Percentiles rank a stretch among this genome's conserved stretches.
Evolutionary conservation across 306 rosid species (phyloP).

Genomic region (Quercus aquifolioides): DNA sequence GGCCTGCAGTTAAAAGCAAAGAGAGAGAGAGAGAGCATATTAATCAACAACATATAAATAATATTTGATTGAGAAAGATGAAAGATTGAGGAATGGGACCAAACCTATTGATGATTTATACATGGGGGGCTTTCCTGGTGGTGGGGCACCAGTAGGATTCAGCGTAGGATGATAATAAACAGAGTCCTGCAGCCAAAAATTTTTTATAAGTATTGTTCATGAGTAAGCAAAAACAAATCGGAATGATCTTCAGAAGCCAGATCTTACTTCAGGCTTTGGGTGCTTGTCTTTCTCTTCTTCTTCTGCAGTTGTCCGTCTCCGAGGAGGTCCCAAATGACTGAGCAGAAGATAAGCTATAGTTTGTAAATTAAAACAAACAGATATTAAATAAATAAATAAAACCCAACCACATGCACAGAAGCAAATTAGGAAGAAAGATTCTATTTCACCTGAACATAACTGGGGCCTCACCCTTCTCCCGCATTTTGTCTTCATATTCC

Average conservation of each 20-base stretch:
- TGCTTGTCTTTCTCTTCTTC: slow-evolving; percentile 91
- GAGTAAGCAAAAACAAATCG: neutral
- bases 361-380: slow-evolving; percentile 31
- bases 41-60: slow-evolving; percentile 17
- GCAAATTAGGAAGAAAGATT: neutral
- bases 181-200: slow-evolving; percentile 55
- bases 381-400: slow-evolving; percentile 6
- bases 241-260: slow-evolving; percentile 15
- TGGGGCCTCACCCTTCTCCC: slow-evolving; percentile 93
- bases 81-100: slow-evolving; percentile 29
- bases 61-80: slow-evolving; percentile 3
- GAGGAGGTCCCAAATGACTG: slow-evolving; percentile 97
- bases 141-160: slow-evolving; percentile 99
- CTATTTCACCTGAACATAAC: slow-evolving; percentile 90
- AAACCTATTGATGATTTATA: slow-evolving; percentile 85
- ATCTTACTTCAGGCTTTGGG: slow-evolving; percentile 85
- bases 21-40: slow-evolving; percentile 4
- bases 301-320: slow-evolving; percentile 81
- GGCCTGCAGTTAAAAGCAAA: slow-evolving; percentile 56
- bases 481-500: slow-evolving; percentile 90
- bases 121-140: slow-evolving; percentile 99
- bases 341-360: slow-evolving; percentile 35
- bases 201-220: neutral
- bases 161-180: slow-evolving; percentile 87
- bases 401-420: slow-evolving; percentile 6